phyloP scores from a whole-genome alignment of 257 asterid species.

The Nicotiana undulata region DNA sequence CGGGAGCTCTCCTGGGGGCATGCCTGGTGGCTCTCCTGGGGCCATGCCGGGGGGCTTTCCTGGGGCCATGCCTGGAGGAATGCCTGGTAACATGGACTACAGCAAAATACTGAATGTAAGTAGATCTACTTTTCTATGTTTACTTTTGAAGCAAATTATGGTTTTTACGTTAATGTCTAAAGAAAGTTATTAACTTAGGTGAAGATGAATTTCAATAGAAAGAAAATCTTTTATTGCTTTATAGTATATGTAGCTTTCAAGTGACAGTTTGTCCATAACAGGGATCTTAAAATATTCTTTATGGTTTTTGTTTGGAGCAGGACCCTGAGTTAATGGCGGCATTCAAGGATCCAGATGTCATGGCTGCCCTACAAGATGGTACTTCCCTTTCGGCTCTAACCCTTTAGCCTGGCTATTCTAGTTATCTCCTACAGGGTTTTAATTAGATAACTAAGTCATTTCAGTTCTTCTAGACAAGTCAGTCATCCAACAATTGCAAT shows the following conservation, averaged over 20 bases:
- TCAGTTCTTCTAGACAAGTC: background rate
- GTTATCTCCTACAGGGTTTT: background rate
- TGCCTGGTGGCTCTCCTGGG: constrained; percentile 27
- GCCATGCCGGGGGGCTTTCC: constrained; percentile 34
- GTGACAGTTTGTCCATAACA: background rate
- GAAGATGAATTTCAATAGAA: background rate
- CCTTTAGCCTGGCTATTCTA: background rate
- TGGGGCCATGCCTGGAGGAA: constrained; percentile 27
- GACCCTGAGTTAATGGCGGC: constrained; percentile 99
- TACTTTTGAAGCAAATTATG: background rate
- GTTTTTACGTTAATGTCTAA: background rate
- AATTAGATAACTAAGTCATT: background rate
- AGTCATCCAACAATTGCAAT: background rate
- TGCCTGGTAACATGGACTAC: constrained; percentile 67
- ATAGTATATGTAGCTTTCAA: background rate
- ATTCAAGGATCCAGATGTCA: constrained; percentile 88
- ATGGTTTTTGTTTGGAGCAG: constrained; percentile 34
- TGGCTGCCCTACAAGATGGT: constrained; percentile 99
- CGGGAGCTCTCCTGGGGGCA: constrained; percentile 30
- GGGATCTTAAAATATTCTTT: background rate
- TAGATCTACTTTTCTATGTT: background rate
- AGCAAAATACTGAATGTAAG: constrained; percentile 86
- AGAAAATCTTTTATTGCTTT: background rate
- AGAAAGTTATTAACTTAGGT: background rate
- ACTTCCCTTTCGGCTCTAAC: constrained; percentile 6